These are phyloP conservation scores for Nakazawaea sp. DNA, from an alignment of 805 yeast genomes.

Conservation along the genomic window DNA sequence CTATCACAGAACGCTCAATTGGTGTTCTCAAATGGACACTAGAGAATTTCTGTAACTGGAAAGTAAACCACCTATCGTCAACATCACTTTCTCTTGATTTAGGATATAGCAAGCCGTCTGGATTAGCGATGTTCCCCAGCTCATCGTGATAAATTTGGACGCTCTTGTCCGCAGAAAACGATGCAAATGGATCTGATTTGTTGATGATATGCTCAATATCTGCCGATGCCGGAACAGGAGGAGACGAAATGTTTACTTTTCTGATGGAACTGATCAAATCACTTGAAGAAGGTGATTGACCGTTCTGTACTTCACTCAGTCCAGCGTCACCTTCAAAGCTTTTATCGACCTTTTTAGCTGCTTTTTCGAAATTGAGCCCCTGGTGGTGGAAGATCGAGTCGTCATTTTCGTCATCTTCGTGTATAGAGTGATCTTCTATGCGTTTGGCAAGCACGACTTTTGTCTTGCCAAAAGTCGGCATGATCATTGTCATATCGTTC, in stretches of 20 bases:
- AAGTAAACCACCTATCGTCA: slow-evolving; percentile 3
- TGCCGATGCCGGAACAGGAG: slow-evolving; percentile 2
- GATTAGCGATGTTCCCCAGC: not conserved
- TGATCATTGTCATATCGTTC: slow-evolving; percentile 21
- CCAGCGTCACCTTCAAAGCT: slow-evolving; percentile 4
- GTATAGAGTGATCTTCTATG: no score
- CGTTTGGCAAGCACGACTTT: no score
- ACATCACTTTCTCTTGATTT: not conserved
- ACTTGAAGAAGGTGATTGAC: slow-evolving; percentile 1
- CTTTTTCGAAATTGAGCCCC: slow-evolving; percentile 8
- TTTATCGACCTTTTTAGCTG: slow-evolving; percentile 4
- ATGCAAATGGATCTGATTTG: slow-evolving; percentile 34
- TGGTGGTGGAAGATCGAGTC: slow-evolving; percentile 8
- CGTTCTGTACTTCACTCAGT: slow-evolving; percentile 2
- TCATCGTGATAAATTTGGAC: slow-evolving; percentile 34
- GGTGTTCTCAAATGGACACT: not conserved
- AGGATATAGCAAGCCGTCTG: not conserved
- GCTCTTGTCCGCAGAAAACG: slow-evolving; percentile 23
- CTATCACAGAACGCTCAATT: not conserved
- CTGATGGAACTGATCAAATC: slow-evolving; percentile 5
- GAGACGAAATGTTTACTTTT: slow-evolving; percentile 10
- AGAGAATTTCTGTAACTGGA: slow-evolving; percentile 1
- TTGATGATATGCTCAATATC: slow-evolving; percentile 29
- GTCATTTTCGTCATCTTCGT: slow-evolving; percentile 6
- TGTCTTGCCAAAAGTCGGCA: slow-evolving; percentile 14